Conservation (phyloP, 2,329 filamentous ascomycete species). For the Fusarium acutatum region DNA sequence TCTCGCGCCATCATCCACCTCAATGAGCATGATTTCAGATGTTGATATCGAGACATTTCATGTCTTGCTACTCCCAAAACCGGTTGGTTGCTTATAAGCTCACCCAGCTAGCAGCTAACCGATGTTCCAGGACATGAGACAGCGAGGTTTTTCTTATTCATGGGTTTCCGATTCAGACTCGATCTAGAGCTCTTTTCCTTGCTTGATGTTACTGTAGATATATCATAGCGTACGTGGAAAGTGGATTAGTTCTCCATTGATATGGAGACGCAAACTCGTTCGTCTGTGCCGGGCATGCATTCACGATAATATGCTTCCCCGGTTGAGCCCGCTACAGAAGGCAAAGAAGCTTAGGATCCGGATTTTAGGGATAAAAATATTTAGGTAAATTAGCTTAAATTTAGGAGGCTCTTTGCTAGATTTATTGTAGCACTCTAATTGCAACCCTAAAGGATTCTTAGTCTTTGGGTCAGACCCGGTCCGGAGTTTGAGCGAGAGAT, state of each 20-base stretch:
- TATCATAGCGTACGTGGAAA: slow-evolving; percentile 16
- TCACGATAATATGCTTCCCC: slow-evolving; percentile 17
- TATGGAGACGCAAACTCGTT: slow-evolving; percentile 15
- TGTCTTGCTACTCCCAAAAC: not conserved
- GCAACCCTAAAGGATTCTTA: not conserved
- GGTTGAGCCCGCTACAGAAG: not conserved
- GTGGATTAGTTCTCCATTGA: slow-evolving; percentile 13
- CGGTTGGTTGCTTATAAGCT: not conserved
- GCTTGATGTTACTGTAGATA: slow-evolving; percentile 11
- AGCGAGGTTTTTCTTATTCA: slow-evolving; percentile 8
- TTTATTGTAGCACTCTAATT: not conserved
- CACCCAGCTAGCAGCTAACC: slow-evolving; percentile 1
- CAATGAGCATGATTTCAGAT: slow-evolving; percentile 28
- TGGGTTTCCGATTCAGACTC: slow-evolving; percentile 15
- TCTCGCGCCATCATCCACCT: slow-evolving; percentile 31
- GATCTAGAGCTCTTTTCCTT: slow-evolving; percentile 20
- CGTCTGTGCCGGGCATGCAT: not conserved
- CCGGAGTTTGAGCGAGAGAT: slow-evolving; percentile 20
- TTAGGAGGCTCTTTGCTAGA: not conserved
- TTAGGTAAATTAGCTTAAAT: not conserved
- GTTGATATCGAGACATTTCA: slow-evolving; percentile 6
- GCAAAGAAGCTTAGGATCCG: not conserved
- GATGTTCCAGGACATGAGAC: slow-evolving; percentile 8
- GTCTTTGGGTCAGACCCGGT: not conserved
- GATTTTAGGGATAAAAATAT: not conserved